These are phyloP conservation scores for Serendipita sp. DNA, from an alignment of 768 basidiomycete species.

Conservation along the genomic window DNA sequence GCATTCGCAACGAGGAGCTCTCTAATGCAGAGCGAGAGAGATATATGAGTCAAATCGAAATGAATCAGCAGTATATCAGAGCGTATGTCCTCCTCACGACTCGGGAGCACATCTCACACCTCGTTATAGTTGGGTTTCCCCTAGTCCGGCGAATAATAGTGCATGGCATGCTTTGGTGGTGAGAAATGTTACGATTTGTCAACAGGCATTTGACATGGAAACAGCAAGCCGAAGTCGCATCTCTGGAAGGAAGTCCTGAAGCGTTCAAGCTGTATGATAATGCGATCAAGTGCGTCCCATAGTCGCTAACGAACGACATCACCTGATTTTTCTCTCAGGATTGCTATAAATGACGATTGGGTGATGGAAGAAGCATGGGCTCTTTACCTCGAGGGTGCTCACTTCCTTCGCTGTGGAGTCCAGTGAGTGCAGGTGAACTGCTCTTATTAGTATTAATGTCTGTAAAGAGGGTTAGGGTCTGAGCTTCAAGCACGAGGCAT, in stretches of 20 bases:
- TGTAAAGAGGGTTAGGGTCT: slow-evolving; percentile 32
- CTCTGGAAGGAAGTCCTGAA: slow-evolving; percentile 36
- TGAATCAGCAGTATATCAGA: slow-evolving; percentile 46
- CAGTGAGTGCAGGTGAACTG: slow-evolving; percentile 19
- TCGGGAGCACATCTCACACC: neutral
- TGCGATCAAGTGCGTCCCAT: slow-evolving; percentile 58
- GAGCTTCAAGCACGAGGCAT: slow-evolving; percentile 56
- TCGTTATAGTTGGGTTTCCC: slow-evolving; percentile 44
- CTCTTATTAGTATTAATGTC: neutral
- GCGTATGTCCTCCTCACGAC: slow-evolving; percentile 26
- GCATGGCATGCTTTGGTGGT: slow-evolving; percentile 58
- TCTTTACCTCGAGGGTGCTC: slow-evolving; percentile 53
- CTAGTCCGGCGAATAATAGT: slow-evolving; percentile 52
- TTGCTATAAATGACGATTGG: slow-evolving; percentile 55
- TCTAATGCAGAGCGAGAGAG: slow-evolving; percentile 20
- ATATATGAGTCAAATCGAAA: slow-evolving; percentile 41
- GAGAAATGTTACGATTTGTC: no score
- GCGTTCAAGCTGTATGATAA: slow-evolving; percentile 54
- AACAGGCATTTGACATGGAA: no score
- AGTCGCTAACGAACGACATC: no score
- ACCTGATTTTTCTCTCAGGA: slow-evolving; percentile 24
- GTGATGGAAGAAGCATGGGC: slow-evolving; percentile 57
- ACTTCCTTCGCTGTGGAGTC: slow-evolving; percentile 49
- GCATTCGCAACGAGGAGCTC: slow-evolving; percentile 32
- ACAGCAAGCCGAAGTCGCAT: slow-evolving; percentile 57